Base-by-base conservation (phyloP, 305 asterid genomes). In the Ajuga reptans region DNA sequence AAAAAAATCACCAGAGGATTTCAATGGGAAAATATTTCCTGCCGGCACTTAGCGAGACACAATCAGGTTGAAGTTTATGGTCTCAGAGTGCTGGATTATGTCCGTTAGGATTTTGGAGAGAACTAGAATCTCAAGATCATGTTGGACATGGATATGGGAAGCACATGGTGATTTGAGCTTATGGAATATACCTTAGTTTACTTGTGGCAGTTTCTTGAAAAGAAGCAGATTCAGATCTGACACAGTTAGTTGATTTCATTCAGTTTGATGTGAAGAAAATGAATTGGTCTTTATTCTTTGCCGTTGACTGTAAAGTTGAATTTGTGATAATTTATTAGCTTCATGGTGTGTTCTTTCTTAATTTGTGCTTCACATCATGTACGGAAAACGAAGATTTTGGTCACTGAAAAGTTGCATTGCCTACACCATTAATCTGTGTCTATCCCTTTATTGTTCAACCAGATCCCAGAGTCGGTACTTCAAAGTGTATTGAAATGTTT, bases 381-480 rank as follows among this genome's bases (percentile, higher is more conserved):
- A 14, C 33, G 55, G 59, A 67, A 64, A 15, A 11, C 51, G 62
- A 57, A 61, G 54, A 49, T 66, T 72, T 64, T 69, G 53, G 74
- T 45, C 18, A 69, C 37, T 36, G 64, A 72, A 21, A 34, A 72
- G 74, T 69, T 72, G 59, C 24, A 11, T 57, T 65, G 36, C 58
- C 61, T 64, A 56, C 37, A 50, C 61, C 57, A 47, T 37, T 72
- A 41, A 34, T 72, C 60, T 71, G 53, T 56, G 29, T 73, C 52
- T 42, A 54, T 11, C 53, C 62, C 68, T 61, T 67, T 67, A 33
- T 58, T 71, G 50, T 74, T 41, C 64, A 77, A 64, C 67, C 88
- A 94, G 99, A 86, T 94, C 75, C 72, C 96, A 41, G 87, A 83
- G 50, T 78, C 84, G 14, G 80, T 84, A 83, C 89, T 91, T 86